phyloP scores from a whole-genome alignment of 2,329 filamentous ascomycete genomes.

The Apiospora marii region DNA sequence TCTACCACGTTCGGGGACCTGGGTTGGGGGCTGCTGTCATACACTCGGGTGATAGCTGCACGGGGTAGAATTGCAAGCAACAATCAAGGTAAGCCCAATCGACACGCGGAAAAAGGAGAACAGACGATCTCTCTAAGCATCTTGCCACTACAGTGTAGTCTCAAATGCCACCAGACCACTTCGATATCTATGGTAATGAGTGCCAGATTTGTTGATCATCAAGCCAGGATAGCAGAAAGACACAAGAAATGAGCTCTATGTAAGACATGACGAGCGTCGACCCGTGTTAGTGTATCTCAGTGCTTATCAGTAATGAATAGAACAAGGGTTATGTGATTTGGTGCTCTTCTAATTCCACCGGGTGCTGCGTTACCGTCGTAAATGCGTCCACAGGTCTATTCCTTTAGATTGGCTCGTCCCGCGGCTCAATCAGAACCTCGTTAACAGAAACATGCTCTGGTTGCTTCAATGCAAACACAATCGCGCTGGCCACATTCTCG shows the following conservation, averaged over 20 bases:
- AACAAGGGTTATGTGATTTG: not conserved
- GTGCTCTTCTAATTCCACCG: not conserved
- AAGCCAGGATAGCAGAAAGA: not conserved
- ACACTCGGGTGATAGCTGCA: not conserved
- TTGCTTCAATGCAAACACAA: slow-evolving; percentile 78
- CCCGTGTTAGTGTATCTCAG: not conserved
- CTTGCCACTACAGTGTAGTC: not conserved
- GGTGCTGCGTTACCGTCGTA: too few relatives aligned
- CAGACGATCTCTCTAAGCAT: not conserved
- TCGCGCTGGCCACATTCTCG: slow-evolving; percentile 74
- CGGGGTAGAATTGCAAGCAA: not conserved
- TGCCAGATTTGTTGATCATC: not conserved
- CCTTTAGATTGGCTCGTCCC: slow-evolving; percentile 74
- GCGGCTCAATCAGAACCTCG: slow-evolving; percentile 79
- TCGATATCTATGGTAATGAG: not conserved
- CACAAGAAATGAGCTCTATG: not conserved
- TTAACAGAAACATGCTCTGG: slow-evolving; percentile 81
- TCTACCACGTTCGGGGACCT: not conserved
- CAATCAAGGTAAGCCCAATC: not conserved
- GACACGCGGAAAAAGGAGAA: not conserved
- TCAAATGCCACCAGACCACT: not conserved
- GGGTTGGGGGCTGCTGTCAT: not conserved
- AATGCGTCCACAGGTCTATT: too few relatives aligned
- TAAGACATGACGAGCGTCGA: not conserved
- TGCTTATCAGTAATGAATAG: not conserved